Evolutionary conservation across 192 early-diverging fungal genomes (phyloP), one percentile per base, ranked within the genome.

Genomic region (Mortierella alpina): DNA sequence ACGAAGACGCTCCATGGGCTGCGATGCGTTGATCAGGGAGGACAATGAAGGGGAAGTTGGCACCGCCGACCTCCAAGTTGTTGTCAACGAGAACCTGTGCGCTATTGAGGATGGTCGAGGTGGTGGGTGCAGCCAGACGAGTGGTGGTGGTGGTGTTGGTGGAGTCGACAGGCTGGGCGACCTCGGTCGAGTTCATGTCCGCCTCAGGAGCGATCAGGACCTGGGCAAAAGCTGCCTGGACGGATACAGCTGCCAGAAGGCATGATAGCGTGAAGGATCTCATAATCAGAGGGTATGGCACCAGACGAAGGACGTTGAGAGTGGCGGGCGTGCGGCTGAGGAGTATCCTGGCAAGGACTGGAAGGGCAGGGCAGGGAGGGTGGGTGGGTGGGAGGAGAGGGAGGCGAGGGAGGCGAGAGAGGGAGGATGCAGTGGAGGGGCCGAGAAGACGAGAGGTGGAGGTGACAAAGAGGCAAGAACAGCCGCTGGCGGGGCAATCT

Each of bases 191-290:
- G 66, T 80, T 80, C 63, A 80, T 50, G 44, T 80, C 69, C 13
- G 74, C 45, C 58, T 79, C 75, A 41, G 75, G 68, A 13, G 75
- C 68, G 52, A 79, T 79, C 57, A 79, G 49, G 52, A 79, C 75
- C 66, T 79, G 75, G 17, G 75, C 75, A 39, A 79, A 67, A 11
- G 58, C 69, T 10, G 75, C 59, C 75, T 79, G 75, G 53, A 79
- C 15, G 9, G 75, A 65, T 42, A 44, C 75, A 0, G 69, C 69
- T 45, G 75, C 75, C 75, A 79, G 20, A 22, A 79, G 63, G 69
- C 75, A 79, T 41, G 75, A 72, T 45, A 79, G 57, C 18, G 69
- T 67, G 50, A 70, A 62, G 5, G 59, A 45, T 66, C 64, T 79
- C 75, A 79, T 79, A 59, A 41, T 31, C 59, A 12, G 50, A 15